These are phyloP conservation scores for Fusarium hostae DNA, from an alignment of 2,329 filamentous ascomycete genomes.

Conservation along the genomic window DNA sequence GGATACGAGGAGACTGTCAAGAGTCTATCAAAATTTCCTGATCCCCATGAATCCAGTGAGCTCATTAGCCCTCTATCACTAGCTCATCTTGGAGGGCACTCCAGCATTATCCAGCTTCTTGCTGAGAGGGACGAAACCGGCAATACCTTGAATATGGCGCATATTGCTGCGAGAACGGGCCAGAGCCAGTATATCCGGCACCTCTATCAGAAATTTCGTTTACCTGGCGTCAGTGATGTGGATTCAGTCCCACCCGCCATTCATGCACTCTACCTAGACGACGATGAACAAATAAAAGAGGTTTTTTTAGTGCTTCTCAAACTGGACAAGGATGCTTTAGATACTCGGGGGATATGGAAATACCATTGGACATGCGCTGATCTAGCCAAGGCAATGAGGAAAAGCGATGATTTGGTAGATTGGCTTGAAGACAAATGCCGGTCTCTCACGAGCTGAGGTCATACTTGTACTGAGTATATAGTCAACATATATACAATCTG, in stretches of 20 bases:
- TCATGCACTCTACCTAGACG: background rate
- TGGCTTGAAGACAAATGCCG: background rate
- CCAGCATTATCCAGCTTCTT: background rate
- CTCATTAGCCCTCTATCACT: background rate
- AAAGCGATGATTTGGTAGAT: background rate
- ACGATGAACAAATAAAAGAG: background rate
- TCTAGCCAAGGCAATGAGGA: no score
- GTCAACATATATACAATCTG: background rate
- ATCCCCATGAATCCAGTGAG: background rate
- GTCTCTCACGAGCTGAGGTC: background rate
- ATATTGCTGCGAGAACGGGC: background rate
- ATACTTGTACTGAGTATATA: background rate
- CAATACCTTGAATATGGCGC: background rate
- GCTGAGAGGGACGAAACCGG: background rate
- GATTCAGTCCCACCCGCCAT: background rate
- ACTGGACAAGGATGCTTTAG: background rate
- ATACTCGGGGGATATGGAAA: background rate
- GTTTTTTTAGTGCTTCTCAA: background rate
- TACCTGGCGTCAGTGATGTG: background rate
- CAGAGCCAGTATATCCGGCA: background rate
- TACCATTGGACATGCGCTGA: no score
- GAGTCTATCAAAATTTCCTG: background rate
- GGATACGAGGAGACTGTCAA: background rate
- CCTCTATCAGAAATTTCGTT: background rate
- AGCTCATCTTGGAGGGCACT: background rate